Evolutionary conservation across 371 early-diverging fungal species (phyloP).

Genomic region (Basidiobolus meristosporus): DNA sequence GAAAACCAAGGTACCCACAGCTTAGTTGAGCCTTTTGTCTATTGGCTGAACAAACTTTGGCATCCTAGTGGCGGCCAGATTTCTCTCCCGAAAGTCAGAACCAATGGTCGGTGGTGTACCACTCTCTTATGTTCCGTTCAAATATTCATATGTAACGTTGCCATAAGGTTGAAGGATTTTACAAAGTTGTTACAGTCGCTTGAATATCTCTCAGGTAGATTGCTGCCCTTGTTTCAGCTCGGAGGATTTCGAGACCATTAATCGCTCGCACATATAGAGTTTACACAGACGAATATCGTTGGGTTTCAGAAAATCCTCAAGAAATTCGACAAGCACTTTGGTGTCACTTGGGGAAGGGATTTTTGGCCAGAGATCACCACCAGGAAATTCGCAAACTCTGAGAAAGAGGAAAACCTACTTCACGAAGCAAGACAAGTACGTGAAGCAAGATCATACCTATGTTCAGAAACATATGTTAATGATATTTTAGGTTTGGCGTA

Average conservation of each 20-base stretch:
- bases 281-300: slow-evolving; percentile 27
- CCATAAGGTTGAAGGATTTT: slow-evolving; percentile 18
- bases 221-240: not conserved
- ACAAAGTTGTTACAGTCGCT: slow-evolving; percentile 18
- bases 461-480: no score
- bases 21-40: not conserved
- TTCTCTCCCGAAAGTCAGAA: slow-evolving; percentile 13
- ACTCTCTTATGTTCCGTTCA: not conserved
- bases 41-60: not conserved
- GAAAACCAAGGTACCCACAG: slow-evolving; percentile 8
- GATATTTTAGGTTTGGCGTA: slow-evolving; percentile 29
- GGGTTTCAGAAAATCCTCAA: slow-evolving; percentile 40
- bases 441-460: no score
- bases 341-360: slow-evolving; percentile 10
- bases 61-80: slow-evolving; percentile 17
- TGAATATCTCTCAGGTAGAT: slow-evolving; percentile 16
- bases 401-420: slow-evolving; percentile 23
- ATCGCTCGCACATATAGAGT: slow-evolving; percentile 12
- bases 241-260: no score
- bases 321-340: slow-evolving; percentile 29
- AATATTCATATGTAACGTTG: not conserved
- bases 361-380: slow-evolving; percentile 29
- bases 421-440: slow-evolving; percentile 19
- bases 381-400: slow-evolving; percentile 25
- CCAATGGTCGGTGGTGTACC: slow-evolving; percentile 14